Percentiles rank a stretch among this genome's conserved stretches.
Conservation (phyloP, 169 alveolate genomes). For the Toxoplasma gondii region DNA sequence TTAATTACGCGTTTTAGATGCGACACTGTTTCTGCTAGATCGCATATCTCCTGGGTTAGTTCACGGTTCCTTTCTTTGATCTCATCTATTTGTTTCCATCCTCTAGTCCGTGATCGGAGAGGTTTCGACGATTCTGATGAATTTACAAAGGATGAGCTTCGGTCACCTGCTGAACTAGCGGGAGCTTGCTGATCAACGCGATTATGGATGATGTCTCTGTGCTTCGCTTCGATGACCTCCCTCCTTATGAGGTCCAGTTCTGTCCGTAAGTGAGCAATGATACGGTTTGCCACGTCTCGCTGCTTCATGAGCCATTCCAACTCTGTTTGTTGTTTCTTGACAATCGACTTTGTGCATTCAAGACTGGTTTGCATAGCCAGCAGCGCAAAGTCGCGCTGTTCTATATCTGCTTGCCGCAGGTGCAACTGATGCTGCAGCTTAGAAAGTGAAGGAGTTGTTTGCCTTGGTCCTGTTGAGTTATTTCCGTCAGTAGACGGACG, state of each 20-base stretch:
- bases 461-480: neutral
- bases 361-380: neutral
- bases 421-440: slow-evolving; percentile 23
- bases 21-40: neutral
- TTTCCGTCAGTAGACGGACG: neutral
- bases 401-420: slow-evolving; percentile 31
- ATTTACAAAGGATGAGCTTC: neutral
- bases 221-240: neutral
- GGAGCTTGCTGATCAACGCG: neutral
- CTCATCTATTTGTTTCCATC: slow-evolving; percentile 11
- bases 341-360: neutral
- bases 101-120: neutral
- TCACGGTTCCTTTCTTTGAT: neutral
- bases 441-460: neutral
- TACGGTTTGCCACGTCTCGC: slow-evolving; percentile 24
- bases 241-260: neutral
- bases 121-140: neutral
- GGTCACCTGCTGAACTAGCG: neutral
- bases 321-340: neutral
- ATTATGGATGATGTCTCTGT: neutral
- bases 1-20: neutral
- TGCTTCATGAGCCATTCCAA: slow-evolving; percentile 19
- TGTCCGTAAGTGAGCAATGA: slow-evolving; percentile 7
- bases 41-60: neutral
- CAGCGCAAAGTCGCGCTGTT: slow-evolving; percentile 43